A percentile compares a stretch with the other conserved stretches of the same genome.
phyloP scores from a whole-genome alignment of 805 yeast genomes.

The Tetrapisispora taiwanensis region DNA sequence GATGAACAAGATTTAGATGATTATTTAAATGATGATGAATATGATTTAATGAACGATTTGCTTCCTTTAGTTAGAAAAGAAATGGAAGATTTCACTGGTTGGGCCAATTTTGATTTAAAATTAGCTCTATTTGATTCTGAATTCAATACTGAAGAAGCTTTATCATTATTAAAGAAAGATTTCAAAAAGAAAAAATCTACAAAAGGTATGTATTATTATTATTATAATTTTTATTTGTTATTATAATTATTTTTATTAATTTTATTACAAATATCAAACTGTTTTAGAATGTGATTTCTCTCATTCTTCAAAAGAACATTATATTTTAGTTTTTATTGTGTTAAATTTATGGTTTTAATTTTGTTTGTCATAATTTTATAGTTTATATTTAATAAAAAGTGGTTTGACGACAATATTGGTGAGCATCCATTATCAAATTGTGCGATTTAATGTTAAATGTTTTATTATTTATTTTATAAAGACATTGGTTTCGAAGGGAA shows the following conservation, averaged over 20 bases:
- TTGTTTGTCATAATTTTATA: neutral
- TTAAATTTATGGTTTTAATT: neutral
- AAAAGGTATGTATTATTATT: conserved; percentile 38
- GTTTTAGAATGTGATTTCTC: conserved; percentile 5
- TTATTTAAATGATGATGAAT: conserved; percentile 29
- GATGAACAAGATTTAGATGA: conserved; percentile 34
- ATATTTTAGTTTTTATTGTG: neutral
- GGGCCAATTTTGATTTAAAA: conserved; percentile 37
- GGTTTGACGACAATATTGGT: too few relatives aligned
- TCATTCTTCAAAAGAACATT: conserved; percentile 3
- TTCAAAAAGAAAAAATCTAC: conserved; percentile 24
- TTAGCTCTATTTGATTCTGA: conserved; percentile 44
- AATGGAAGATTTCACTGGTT: conserved; percentile 34
- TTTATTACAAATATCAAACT: neutral
- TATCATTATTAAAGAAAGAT: conserved; percentile 30
- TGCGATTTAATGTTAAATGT: too few relatives aligned
- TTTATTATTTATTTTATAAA: too few relatives aligned
- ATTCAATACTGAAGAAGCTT: conserved; percentile 37
- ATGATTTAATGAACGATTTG: conserved; percentile 34
- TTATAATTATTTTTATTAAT: neutral
- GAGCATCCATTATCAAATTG: too few relatives aligned
- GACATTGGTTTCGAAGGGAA: too few relatives aligned
- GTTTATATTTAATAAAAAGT: too few relatives aligned
- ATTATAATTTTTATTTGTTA: conserved; percentile 17
- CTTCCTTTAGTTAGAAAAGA: conserved; percentile 36